phyloP scores from a whole-genome alignment of 192 early-diverging fungal species.

The Geranomyces variabilis region DNA sequence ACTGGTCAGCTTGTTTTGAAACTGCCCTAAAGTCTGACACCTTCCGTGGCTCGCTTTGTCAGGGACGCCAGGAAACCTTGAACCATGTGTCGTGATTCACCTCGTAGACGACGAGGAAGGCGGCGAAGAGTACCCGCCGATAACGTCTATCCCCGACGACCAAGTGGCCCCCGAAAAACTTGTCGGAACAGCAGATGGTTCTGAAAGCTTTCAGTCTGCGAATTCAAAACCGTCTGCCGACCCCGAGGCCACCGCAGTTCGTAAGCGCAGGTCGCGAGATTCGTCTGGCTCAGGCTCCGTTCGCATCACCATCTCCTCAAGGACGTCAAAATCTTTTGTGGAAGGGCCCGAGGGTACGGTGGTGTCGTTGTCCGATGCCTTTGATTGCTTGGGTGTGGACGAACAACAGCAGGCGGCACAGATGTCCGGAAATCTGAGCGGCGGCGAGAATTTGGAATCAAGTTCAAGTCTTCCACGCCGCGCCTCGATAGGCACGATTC shows the following conservation, averaged over 20 bases:
- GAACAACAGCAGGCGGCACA: no score
- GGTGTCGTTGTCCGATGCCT: no score
- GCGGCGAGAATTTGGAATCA: background rate
- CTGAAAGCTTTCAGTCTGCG: no score
- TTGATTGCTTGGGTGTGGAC: no score
- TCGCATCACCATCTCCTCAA: background rate
- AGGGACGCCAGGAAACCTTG: conserved; percentile 24
- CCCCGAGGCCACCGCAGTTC: background rate
- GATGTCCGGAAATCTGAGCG: no score
- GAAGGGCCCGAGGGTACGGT: no score
- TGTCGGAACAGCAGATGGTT: no score
- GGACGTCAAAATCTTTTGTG: no score
- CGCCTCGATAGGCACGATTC: background rate
- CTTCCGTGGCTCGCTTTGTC: no score
- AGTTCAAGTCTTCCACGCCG: background rate
- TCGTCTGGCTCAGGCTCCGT: background rate
- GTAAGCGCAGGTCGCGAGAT: background rate
- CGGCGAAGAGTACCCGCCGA: background rate
- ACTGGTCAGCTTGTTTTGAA: no score
- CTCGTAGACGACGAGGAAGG: conserved; percentile 16
- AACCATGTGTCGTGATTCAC: conserved; percentile 29
- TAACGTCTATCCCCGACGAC: background rate
- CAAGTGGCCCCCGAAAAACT: background rate
- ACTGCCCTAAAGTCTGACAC: no score
- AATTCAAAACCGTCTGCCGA: no score